Evolutionary conservation across 139 green algal species (phyloP).

Genomic region (Chlorella sp.): DNA sequence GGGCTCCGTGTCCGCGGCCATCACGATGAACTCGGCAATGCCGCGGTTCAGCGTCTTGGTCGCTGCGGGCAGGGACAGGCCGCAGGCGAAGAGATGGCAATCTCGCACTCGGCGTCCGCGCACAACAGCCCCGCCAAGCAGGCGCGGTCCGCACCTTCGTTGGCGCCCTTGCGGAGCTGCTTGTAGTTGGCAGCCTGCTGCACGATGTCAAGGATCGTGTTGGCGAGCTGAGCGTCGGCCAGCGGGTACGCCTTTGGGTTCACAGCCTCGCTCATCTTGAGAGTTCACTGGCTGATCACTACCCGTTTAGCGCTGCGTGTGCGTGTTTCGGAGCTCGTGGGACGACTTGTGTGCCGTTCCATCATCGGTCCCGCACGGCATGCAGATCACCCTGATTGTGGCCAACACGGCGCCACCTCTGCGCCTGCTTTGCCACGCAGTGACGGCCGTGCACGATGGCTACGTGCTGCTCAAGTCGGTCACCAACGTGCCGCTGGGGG

Average conservation of each 20-base stretch:
- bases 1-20: constrained; percentile 97
- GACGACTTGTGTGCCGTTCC: no score
- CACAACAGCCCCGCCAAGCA: no score
- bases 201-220: constrained; percentile 98
- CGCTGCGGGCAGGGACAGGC: constrained; percentile 50
- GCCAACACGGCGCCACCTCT: no score
- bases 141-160: constrained; percentile 72
- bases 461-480: constrained; percentile 86
- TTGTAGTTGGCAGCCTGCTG: constrained; percentile 98
- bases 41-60: constrained; percentile 93
- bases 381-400: no score
- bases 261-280: constrained; percentile 78
- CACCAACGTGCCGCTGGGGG: constrained; percentile 58
- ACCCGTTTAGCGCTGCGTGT: no score
- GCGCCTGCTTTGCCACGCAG: constrained; percentile 35
- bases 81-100: no score
- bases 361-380: no score
- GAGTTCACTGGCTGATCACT: constrained; percentile 65
- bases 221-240: constrained; percentile 83
- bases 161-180: constrained; percentile 99
- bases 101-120: no score
- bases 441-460: constrained; percentile 88
- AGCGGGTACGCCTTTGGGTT: constrained; percentile 99
- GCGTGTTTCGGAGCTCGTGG: no score
- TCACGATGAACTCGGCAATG: constrained; percentile 96